A percentile compares a stretch with the other conserved stretches of the same genome.
phyloP scores from a whole-genome alignment of 331 rosid species.

The Malus hybrid region DNA sequence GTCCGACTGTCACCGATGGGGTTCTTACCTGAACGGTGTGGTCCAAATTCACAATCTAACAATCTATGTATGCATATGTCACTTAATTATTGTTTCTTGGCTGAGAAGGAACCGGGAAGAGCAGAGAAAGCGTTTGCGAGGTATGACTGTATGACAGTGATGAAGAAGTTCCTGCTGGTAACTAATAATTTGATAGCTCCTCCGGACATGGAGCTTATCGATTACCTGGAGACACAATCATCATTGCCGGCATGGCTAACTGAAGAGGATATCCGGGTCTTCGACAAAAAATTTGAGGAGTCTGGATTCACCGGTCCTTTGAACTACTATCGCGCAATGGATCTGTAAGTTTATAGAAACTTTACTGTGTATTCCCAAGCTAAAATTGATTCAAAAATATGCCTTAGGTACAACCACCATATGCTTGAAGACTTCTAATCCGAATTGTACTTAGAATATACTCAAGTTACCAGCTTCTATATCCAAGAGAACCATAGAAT shows the following conservation, averaged over 20 bases:
- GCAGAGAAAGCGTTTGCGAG: constrained; percentile 75
- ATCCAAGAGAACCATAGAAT: too few relatives aligned
- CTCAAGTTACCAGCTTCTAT: too few relatives aligned
- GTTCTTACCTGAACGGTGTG: too few relatives aligned
- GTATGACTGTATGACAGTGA: constrained; percentile 60
- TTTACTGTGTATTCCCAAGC: neutral
- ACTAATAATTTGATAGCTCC: constrained; percentile 34
- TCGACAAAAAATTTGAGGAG: constrained; percentile 63
- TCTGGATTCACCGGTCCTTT: constrained; percentile 76
- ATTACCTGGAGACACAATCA: constrained; percentile 56
- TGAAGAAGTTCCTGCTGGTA: constrained; percentile 55
- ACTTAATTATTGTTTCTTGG: constrained; percentile 3
- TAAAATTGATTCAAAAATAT: neutral
- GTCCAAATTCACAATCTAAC: too few relatives aligned
- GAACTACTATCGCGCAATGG: constrained; percentile 73
- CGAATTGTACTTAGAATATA: neutral
- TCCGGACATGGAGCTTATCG: constrained; percentile 58
- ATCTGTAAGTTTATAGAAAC: constrained; percentile 39
- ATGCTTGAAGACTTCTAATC: neutral
- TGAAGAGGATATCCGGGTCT: constrained; percentile 57
- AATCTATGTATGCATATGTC: neutral
- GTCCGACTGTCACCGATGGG: too few relatives aligned
- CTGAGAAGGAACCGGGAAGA: constrained; percentile 62
- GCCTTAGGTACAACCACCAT: constrained; percentile 3
- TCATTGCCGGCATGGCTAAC: constrained; percentile 62